Base-by-base conservation (phyloP, 805 yeast genomes). In the Saturnispora besseyi region DNA sequence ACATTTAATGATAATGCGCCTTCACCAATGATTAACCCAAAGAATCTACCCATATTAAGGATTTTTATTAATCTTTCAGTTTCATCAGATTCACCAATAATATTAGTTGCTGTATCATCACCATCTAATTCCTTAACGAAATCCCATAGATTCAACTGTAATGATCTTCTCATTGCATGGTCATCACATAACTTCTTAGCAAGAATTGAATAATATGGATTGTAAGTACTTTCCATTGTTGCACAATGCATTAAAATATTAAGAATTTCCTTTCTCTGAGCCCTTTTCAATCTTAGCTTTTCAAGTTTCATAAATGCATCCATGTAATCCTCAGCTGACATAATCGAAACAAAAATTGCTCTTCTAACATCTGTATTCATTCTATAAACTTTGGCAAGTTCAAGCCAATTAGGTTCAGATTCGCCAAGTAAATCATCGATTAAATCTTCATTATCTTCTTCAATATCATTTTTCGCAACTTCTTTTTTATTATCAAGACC, bases 341-440 rank as follows among this genome's bases (percentile, higher is more conserved):
- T 90, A 8, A 93, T 81, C 34, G 96, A 87, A 24, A 95, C 81
- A 60, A 93, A 93, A 15, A 93, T 84, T 1, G 98, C 97, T 49
- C 96, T 76, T 67, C 99, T 82, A 33, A 93, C 77, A 62, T 90
- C 97, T 0, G 98, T 91, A 65, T 95, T 93, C 95, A 93, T 90
- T 55, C 98, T 71, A 61, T 90, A 96, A 37, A 79, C 71, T 56
- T 76, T 77, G 3, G 99, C 98, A 36, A 93, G 70, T 53, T 84
- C 90, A 60, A 82, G 66, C 96, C 96, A 90, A 61, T 90, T 87
- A 4, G 95, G 93, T 57, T 81, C 88, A 0, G 84, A 78, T 37
- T 72, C 70, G 54, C 82, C 95, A 12, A 84, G 68, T 9, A 83
- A 67, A 50, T 81, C 89, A 54, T 77, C 78, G 46, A 75, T 75